Evolutionary conservation across 2,329 filamentous ascomycete genomes (phyloP), one percentile per base, ranked within the genome.

Genomic region (Trichoderma guizhouense): DNA sequence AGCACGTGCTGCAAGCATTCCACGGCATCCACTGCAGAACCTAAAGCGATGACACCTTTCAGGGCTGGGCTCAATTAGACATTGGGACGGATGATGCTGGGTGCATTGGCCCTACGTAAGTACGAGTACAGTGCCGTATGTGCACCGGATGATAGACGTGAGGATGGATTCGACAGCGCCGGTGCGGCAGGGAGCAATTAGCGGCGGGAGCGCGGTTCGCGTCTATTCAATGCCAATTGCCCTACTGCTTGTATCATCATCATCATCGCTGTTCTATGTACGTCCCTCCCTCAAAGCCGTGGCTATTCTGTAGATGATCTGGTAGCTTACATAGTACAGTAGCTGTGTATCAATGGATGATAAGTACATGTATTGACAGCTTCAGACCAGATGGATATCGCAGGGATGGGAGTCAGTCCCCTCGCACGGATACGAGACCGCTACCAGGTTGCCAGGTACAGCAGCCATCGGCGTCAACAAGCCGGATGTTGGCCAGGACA

Each of bases 381-480:
- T 9, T 26, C 28, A 34, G 30, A 15, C 28, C 6, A 60, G 12
- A 32, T n/a, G 32, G 58, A 36, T 36, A 62, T n/a, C 14, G 30
- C 58, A 62, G 58, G 58, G 32, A 26, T 36, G 21, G 15, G 28
- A 65, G 39, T n/a, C 47, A 34, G 57, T 60, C 18, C 34, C 65
- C 7, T 58, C n/a, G 53, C n/a, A n/a, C 53, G 65, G 65, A 68
- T 68, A 68, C 65, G 65, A 68, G 65, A 47, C 64, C 21, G 53
- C 53, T 53, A 28, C 39, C 32, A n/a, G 39, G 39, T 43, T 43
- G 39, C 39, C 39, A 43, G 39, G 39, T 18, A 43, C 39, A 43
- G 15, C 39, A 39, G 26, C 64, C 34, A 21, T 43, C 28, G n/a
- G 51, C 63, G 57, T 66, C 47, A 32, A 28, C 63, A 55, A 36